phyloP scores from a whole-genome alignment of 2,329 filamentous ascomycete genomes.

The Tolypocladium sp. region DNA sequence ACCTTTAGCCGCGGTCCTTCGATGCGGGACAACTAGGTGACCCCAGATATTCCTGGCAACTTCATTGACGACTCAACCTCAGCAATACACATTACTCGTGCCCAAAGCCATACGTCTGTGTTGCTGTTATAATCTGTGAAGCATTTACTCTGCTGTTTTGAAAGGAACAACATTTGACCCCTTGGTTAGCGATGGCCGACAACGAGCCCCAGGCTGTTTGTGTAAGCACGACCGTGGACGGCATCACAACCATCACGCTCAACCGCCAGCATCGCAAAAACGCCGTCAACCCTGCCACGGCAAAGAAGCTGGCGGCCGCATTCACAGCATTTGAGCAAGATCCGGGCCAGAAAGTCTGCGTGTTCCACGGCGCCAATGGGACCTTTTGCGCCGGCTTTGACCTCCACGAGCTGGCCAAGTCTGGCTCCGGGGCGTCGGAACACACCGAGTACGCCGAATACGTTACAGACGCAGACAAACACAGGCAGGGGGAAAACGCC shows the following conservation, averaged over 20 bases:
- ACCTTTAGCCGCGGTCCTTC: neutral
- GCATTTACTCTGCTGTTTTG: neutral
- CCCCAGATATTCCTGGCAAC: neutral
- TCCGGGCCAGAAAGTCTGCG: slow-evolving; percentile 38
- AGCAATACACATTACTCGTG: neutral
- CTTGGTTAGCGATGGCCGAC: neutral
- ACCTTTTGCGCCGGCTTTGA: slow-evolving; percentile 47
- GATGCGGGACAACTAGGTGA: neutral
- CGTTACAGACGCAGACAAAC: neutral
- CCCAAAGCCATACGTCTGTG: neutral
- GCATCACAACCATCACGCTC: slow-evolving; percentile 47
- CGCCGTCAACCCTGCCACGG: slow-evolving; percentile 40
- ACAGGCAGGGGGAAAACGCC: slow-evolving; percentile 10
- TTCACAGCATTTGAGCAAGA: slow-evolving; percentile 42
- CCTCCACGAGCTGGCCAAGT: slow-evolving; percentile 31
- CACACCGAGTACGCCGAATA: neutral
- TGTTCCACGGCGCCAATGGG: slow-evolving; percentile 34
- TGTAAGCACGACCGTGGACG: slow-evolving; percentile 12
- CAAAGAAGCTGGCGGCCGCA: slow-evolving; percentile 34
- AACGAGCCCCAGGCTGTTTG: neutral
- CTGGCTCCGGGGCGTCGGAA: slow-evolving; percentile 6
- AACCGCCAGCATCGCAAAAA: slow-evolving; percentile 41
- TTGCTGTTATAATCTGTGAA: neutral
- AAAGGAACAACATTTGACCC: neutral
- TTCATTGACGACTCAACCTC: neutral